Evolutionary conservation across 2,329 filamentous ascomycete species (phyloP).

Genomic region (Exophiala sp.): DNA sequence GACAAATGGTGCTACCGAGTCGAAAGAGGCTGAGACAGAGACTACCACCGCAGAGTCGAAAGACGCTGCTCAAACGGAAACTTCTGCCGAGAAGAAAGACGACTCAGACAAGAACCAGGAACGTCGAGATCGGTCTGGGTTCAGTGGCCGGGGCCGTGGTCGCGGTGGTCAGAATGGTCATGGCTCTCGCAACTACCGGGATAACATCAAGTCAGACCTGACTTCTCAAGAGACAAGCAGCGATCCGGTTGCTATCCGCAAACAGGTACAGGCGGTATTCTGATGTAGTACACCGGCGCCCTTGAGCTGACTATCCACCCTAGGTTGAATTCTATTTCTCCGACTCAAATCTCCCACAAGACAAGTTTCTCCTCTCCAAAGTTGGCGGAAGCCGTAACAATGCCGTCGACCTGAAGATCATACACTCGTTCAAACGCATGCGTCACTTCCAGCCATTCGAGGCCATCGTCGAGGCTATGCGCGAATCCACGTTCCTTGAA

Average conservation of each 20-base stretch:
- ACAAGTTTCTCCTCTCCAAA: slow-evolving; percentile 77
- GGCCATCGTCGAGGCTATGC: slow-evolving; percentile 75
- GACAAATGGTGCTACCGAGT: slow-evolving; percentile 15
- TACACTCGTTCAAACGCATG: slow-evolving; percentile 93
- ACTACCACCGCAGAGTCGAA: slow-evolving; percentile 32
- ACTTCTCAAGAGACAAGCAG: slow-evolving; percentile 62
- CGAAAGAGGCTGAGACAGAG: slow-evolving; percentile 21
- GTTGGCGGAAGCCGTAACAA: slow-evolving; percentile 76
- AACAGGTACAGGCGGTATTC: slow-evolving; percentile 63
- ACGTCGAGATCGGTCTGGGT: slow-evolving; percentile 11
- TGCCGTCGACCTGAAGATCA: slow-evolving; percentile 67
- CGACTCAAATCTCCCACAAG: slow-evolving; percentile 79
- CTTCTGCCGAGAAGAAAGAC: slow-evolving; percentile 9
- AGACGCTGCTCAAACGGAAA: slow-evolving; percentile 15
- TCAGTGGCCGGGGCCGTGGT: slow-evolving; percentile 14
- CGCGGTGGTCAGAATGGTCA: slow-evolving; percentile 33
- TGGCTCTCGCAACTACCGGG: slow-evolving; percentile 34
- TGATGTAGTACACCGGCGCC: not conserved
- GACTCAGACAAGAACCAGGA: slow-evolving; percentile 14
- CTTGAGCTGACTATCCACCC: not conserved
- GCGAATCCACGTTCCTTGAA: slow-evolving; percentile 66
- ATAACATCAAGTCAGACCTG: slow-evolving; percentile 66
- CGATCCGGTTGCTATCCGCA: slow-evolving; percentile 74
- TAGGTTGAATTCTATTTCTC: slow-evolving; percentile 96
- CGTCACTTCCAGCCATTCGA: slow-evolving; percentile 83